A percentile compares a stretch with the other conserved stretches of the same genome.
Evolutionary conservation across 805 yeast species (phyloP).

Genomic region (Candida koratica): DNA sequence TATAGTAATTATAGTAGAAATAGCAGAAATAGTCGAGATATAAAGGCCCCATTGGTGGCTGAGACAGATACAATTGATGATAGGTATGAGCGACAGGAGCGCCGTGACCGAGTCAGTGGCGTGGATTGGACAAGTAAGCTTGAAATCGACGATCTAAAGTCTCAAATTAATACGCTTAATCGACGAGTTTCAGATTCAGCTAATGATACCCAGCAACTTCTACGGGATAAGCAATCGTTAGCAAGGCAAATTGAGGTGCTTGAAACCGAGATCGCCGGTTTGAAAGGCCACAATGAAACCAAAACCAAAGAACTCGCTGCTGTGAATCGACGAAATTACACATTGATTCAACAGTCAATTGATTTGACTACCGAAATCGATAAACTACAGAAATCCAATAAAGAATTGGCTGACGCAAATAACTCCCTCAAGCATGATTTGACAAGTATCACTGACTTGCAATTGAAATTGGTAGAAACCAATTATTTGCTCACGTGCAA

Average conservation of each 20-base stretch:
- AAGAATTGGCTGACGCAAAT: constrained; percentile 6
- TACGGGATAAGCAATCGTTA: neutral
- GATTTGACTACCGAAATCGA: constrained; percentile 4
- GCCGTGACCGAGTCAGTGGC: neutral
- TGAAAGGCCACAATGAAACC: neutral
- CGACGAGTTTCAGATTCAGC: neutral
- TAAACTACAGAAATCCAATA: constrained; percentile 3
- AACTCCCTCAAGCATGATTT: constrained; percentile 9
- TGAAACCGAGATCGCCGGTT: neutral
- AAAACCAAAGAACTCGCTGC: constrained; percentile 1
- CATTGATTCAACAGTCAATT: constrained; percentile 1
- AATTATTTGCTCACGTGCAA: constrained; percentile 8
- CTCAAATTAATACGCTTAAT: neutral
- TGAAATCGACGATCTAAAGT: neutral
- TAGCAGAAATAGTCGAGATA: neutral
- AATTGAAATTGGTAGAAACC: constrained; percentile 9
- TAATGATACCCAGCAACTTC: neutral
- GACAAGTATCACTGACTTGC: constrained; percentile 6
- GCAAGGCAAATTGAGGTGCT: neutral
- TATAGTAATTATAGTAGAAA: neutral
- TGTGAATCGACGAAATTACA: constrained; percentile 4
- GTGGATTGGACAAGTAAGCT: neutral
- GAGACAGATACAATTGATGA: neutral
- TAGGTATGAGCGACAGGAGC: neutral
- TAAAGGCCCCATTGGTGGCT: neutral